Evolutionary conservation across 2,329 filamentous ascomycete species (phyloP), one percentile per base, ranked within the genome.

Genomic region (Calycina marina): DNA sequence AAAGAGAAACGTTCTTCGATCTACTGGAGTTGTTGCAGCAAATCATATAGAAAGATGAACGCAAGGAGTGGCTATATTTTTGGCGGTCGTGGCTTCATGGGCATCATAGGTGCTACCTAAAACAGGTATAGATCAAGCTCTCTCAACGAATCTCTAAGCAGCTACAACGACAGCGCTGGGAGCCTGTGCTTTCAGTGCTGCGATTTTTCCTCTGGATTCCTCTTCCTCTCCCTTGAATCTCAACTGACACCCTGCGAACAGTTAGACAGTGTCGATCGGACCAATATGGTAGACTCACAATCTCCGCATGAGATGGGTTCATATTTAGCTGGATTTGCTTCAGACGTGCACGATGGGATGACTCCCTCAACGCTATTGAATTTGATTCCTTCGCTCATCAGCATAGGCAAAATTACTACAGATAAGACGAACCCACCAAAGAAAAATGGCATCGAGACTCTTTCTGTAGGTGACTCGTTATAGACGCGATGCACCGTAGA

Each of bases 21-120:
- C 52, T 79, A 4, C 52, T 80, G 25, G 74, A 79, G 43, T 54
- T 80, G 26, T 61, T 72, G 9, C 63, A 72, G 38, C 65, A 69
- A 42, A 64, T 75, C 18, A 40, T 52, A 25, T 52, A 38, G 47
- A 6, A 13, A n/a, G n/a, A n/a, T n/a, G n/a, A n/a, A n/a, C n/a
- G n/a, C n/a, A n/a, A n/a, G n/a, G n/a, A n/a, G n/a, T n/a, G n/a
- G n/a, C n/a, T n/a, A n/a, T n/a, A n/a, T n/a, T n/a, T n/a, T n/a
- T n/a, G n/a, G n/a, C n/a, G n/a, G n/a, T n/a, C n/a, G n/a, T n/a
- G n/a, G n/a, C n/a, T n/a, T n/a, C n/a, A 13, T 27, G 4, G 25
- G 9, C 4, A 27, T 4, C 13, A 13, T 4, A 13, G 4, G 15
- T 27, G 24, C 12, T 6, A 27, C 6, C 27, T 8, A 6, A 16